phyloP scores from a whole-genome alignment of 2,329 filamentous ascomycete species.

The Colletotrichum lindemuthianum region DNA sequence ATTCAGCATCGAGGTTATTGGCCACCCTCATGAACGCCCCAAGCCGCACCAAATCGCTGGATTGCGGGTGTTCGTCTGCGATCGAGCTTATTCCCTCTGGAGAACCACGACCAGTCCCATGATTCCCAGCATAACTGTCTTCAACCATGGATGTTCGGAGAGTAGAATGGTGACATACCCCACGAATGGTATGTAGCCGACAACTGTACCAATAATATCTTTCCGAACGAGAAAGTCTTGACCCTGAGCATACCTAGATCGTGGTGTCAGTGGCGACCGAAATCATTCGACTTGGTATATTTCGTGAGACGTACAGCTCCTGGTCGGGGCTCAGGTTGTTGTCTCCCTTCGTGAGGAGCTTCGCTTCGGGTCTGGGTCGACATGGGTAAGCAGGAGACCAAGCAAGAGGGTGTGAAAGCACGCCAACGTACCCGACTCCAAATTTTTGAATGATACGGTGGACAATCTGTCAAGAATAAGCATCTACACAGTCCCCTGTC shows the following conservation, averaged over 20 bases:
- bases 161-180: slow-evolving; percentile 97
- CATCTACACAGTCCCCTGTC: too few relatives aligned
- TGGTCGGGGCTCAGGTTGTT: slow-evolving; percentile 70
- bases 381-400: not conserved
- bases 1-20: too few relatives aligned
- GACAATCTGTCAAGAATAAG: slow-evolving; percentile 68
- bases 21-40: not conserved
- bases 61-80: not conserved
- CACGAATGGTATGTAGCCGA: slow-evolving; percentile 92
- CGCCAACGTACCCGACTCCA: slow-evolving; percentile 61
- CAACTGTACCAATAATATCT: slow-evolving; percentile 93
- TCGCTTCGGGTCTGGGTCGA: slow-evolving; percentile 60
- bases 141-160: slow-evolving; percentile 95
- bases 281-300: too few relatives aligned
- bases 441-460: slow-evolving; percentile 87
- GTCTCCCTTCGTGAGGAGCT: slow-evolving; percentile 95
- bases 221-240: slow-evolving; percentile 88
- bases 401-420: not conserved
- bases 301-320: too few relatives aligned
- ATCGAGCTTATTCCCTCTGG: slow-evolving; percentile 77
- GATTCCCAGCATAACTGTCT: slow-evolving; percentile 91
- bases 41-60: not conserved
- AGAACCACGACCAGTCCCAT: slow-evolving; percentile 96
- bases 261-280: slow-evolving; percentile 75
- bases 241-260: slow-evolving; percentile 73